Evolutionary conservation across 179 eudicot genomes (phyloP).

Genomic region (Silene noctiflora): DNA sequence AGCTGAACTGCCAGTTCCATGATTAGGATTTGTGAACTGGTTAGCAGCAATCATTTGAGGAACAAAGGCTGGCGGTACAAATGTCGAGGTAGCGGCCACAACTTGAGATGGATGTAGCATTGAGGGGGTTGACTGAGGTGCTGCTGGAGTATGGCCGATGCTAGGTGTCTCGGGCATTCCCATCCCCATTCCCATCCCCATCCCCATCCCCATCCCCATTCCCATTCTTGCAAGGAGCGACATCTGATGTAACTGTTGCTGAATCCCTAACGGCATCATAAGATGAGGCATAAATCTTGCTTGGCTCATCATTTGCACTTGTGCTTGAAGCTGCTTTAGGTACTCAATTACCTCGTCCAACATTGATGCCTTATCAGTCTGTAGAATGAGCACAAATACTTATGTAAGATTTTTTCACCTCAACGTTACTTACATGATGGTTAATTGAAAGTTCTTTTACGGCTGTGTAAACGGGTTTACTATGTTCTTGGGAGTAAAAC

Average conservation of each 20-base stretch:
- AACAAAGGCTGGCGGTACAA: slow-evolving; percentile 46
- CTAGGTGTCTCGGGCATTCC: slow-evolving; percentile 44
- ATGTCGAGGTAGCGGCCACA: slow-evolving; percentile 32
- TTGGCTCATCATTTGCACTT: slow-evolving; percentile 63
- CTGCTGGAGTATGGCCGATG: slow-evolving; percentile 22
- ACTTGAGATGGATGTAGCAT: slow-evolving; percentile 32
- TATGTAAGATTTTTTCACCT: too few relatives aligned
- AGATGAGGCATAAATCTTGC: slow-evolving; percentile 54
- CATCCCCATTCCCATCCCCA: slow-evolving; percentile 49
- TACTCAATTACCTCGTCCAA: slow-evolving; percentile 85
- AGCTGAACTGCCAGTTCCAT: slow-evolving; percentile 29
- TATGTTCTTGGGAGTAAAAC: too few relatives aligned
- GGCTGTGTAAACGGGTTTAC: too few relatives aligned
- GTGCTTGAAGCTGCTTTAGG: slow-evolving; percentile 80
- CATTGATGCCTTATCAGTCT: slow-evolving; percentile 96
- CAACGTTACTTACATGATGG: too few relatives aligned
- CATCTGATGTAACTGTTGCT: slow-evolving; percentile 76
- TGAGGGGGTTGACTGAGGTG: slow-evolving; percentile 30
- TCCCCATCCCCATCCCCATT: slow-evolving; percentile 56
- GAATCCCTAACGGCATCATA: slow-evolving; percentile 71
- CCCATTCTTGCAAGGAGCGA: slow-evolving; percentile 66
- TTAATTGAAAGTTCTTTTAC: too few relatives aligned
- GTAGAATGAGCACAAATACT: background rate
- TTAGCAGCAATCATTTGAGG: slow-evolving; percentile 36
- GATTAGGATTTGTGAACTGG: slow-evolving; percentile 36